Conservation (phyloP, 768 basidiomycete species). For the Boletus huronensis region DNA sequence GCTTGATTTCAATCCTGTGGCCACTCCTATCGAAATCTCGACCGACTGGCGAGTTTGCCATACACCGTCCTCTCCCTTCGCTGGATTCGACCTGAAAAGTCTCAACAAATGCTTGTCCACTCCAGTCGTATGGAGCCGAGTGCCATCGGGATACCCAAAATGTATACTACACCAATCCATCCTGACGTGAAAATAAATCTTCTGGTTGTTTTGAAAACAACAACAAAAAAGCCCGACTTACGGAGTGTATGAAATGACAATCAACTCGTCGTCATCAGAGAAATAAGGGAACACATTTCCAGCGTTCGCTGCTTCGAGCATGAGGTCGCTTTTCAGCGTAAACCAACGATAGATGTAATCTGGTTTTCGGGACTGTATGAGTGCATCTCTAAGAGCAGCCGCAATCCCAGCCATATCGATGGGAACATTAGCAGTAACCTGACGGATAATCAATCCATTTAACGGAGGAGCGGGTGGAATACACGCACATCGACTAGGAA, state of each 20-base stretch:
- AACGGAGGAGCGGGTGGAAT: not conserved
- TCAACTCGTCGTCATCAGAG: slow-evolving; percentile 2
- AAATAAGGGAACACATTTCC: slow-evolving; percentile 4
- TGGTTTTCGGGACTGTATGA: slow-evolving; percentile 7
- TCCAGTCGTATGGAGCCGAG: slow-evolving; percentile 9
- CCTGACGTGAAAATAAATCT: not conserved
- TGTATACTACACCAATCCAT: slow-evolving; percentile 16
- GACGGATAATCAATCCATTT: not conserved
- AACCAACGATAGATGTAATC: slow-evolving; percentile 13
- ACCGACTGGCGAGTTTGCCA: slow-evolving; percentile 7
- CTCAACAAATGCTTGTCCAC: slow-evolving; percentile 4
- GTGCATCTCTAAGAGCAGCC: slow-evolving; percentile 9
- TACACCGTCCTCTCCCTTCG: slow-evolving; percentile 10
- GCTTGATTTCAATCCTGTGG: slow-evolving; percentile 13
- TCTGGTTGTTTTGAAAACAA: not conserved
- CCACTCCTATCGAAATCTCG: slow-evolving; percentile 20
- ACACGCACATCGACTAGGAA: slow-evolving; percentile 15
- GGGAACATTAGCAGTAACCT: slow-evolving; percentile 12
- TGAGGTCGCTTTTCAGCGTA: slow-evolving; percentile 4
- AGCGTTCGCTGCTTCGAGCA: slow-evolving; percentile 12
- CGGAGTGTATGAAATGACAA: slow-evolving; percentile 16
- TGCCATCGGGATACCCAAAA: slow-evolving; percentile 13
- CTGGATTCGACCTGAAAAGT: slow-evolving; percentile 17
- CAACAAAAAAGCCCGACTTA: not conserved
- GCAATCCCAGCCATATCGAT: slow-evolving; percentile 18